phyloP scores from a whole-genome alignment of 2,329 filamentous ascomycete species.

The Fusarium sp. region DNA sequence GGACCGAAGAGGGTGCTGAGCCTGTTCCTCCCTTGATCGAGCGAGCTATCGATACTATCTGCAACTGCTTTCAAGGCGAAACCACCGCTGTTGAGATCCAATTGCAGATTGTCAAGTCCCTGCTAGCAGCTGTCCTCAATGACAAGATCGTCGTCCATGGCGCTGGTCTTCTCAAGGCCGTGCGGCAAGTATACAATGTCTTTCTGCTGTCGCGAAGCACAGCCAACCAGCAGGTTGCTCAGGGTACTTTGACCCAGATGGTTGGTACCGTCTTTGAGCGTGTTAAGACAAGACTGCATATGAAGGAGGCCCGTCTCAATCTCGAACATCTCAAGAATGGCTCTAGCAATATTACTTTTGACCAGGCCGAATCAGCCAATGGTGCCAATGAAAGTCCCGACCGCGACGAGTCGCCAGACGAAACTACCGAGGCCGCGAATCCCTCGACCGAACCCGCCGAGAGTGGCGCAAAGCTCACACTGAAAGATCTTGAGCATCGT shows the following conservation, averaged over 20 bases:
- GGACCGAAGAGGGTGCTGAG: slow-evolving; percentile 54
- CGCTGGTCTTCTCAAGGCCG: slow-evolving; percentile 92
- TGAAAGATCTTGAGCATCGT: slow-evolving; percentile 74
- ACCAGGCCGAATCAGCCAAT: slow-evolving; percentile 56
- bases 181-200: slow-evolving; percentile 98
- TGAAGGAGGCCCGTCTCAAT: slow-evolving; percentile 82
- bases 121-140: slow-evolving; percentile 93
- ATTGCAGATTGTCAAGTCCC: slow-evolving; percentile 96
- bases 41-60: slow-evolving; percentile 98
- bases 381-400: slow-evolving; percentile 54
- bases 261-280: slow-evolving; percentile 97
- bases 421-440: slow-evolving; percentile 42
- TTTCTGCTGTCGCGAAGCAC: slow-evolving; percentile 95
- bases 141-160: slow-evolving; percentile 99
- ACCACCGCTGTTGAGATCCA: slow-evolving; percentile 92
- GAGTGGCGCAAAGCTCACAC: slow-evolving; percentile 67
- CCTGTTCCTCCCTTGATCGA: slow-evolving; percentile 83
- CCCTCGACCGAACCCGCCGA: slow-evolving; percentile 46
- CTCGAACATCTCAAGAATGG: slow-evolving; percentile 63
- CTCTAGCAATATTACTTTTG: slow-evolving; percentile 64
- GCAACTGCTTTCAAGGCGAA: slow-evolving; percentile 98
- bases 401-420: slow-evolving; percentile 50
- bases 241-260: slow-evolving; percentile 98
- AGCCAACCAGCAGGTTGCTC: slow-evolving; percentile 95
- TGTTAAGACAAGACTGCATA: slow-evolving; percentile 85